Base-by-base conservation (phyloP, 2,329 filamentous ascomycete species). In the Pseudonectria buxi region DNA sequence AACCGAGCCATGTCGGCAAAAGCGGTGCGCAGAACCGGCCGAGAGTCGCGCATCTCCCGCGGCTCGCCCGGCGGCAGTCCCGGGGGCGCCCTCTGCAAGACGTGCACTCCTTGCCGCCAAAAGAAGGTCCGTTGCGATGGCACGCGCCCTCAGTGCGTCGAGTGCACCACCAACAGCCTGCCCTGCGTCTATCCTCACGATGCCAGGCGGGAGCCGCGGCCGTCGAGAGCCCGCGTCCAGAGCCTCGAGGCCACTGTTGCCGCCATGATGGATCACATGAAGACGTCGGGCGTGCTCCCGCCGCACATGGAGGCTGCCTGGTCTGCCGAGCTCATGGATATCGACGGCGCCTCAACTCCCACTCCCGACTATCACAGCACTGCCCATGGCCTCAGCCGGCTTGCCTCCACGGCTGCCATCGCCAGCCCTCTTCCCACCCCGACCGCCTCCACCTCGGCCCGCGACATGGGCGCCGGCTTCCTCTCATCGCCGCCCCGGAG, bases 111-210 rank as follows among this genome's bases (percentile, higher is more conserved):
- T 24, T 61, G 58, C 37, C 57, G 58, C 27, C 54, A 56, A 45
- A 60, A 58, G 38, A 61, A 61, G 40, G 54, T 61, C 35, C 54
- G 55, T 37, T 61, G 58, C 46, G 55, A 59, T 39, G 57, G 58
- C 29, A 40, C 41, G 16, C 54, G 55, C 29, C 58, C 58, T 2
- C 51, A 56, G 16, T 61, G 58, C 31, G 37, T 45, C 7, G 56
- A 56, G 27, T 61, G 58, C 40, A 50, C 39, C 27, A 46, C 45
- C 15, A 53, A 48, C 30, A 51, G 43, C 14, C 33, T 55, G 10
- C 37, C 49, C 13, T 61, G 58, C 33, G 37, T 54, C 26, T 61
- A 61, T 37, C 57, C 58, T 10, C 55, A 55, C 28, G 58, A 61
- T 51, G 55, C 55, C 16, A 45, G 57, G 26, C 47, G 56, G 27